Evolutionary conservation across 2,329 filamentous ascomycete species (phyloP).

Genomic region (Zasmidium cellare): DNA sequence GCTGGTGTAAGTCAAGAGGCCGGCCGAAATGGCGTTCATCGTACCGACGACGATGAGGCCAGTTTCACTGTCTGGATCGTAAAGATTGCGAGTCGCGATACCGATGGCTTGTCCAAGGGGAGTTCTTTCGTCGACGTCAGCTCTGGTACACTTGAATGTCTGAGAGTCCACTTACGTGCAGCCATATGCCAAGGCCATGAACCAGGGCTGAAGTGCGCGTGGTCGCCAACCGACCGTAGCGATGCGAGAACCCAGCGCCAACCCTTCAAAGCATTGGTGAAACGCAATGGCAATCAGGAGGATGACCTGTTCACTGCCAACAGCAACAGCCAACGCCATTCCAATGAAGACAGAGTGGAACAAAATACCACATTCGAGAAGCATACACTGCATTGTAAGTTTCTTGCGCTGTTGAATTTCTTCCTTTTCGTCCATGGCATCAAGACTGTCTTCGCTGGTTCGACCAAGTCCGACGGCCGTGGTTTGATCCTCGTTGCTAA

Average conservation of each 20-base stretch:
- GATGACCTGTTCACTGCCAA: slow-evolving; percentile 61
- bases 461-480: neutral
- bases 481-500: neutral
- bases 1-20: slow-evolving; percentile 47
- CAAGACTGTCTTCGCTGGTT: neutral
- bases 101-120: slow-evolving; percentile 48
- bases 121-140: slow-evolving; percentile 27
- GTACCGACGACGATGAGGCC: slow-evolving; percentile 46
- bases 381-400: slow-evolving; percentile 67
- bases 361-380: slow-evolving; percentile 71
- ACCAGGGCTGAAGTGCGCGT: slow-evolving; percentile 69
- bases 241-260: slow-evolving; percentile 67
- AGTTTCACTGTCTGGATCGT: slow-evolving; percentile 44
- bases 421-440: slow-evolving; percentile 30
- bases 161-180: slow-evolving; percentile 38
- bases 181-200: slow-evolving; percentile 62
- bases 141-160: neutral
- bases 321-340: slow-evolving; percentile 67
- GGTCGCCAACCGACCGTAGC: slow-evolving; percentile 53
- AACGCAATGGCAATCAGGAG: slow-evolving; percentile 67
- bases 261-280: slow-evolving; percentile 66
- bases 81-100: slow-evolving; percentile 43
- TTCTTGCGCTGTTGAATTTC: slow-evolving; percentile 49
- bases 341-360: slow-evolving; percentile 74
- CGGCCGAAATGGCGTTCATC: slow-evolving; percentile 49